Base-by-base conservation (phyloP, 2,329 filamentous ascomycete genomes). In the Berkeleyomyces basicola region DNA sequence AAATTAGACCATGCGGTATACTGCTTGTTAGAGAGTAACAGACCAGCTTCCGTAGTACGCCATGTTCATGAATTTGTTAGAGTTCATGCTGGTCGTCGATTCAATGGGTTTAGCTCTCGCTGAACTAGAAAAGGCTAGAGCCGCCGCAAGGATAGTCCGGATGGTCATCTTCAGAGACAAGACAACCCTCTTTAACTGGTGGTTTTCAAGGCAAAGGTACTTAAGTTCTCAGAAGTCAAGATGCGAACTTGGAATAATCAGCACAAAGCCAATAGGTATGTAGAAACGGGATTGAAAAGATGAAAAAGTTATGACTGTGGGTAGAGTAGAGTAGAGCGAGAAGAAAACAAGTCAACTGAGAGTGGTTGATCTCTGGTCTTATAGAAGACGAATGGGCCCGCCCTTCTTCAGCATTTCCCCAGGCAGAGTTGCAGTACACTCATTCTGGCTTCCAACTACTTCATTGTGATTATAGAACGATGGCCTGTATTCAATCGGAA, bases 21-120 rank as follows among this genome's bases (percentile, higher is more conserved):
- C 1, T 6, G 31, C 67, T 59, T 69, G 65, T 31, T 1, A 23
- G 10, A 14, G 23, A 7, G 23, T 31, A 33, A 44, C 64, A 43
- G 55, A 65, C 64, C 64, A 63, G 23, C 61, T 53, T 10, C 58
- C 61, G 59, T 59, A 65, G 62, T 65, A 65, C 43, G 63, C 64
- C 58, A 63, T 59, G 62, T 65, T 65, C 39, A 53, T 16, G 47
- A 63, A 65, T 14, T 53, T 40, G n/a, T 39, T 3, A 1, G 37
- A 10, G 10, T 33, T 43, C 3, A 6, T 40, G 46, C 7, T 14
- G 43, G n/a, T 10, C 7, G 11, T 9, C 31, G 46, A 11, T 7
- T 14, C 9, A n/a, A 7, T 3, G n/a, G 40, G n/a, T 14, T 37
- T 5, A 7, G 0, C 14, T 16, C 14, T 33, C 1, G 39, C 46